A percentile compares a stretch with the other conserved stretches of the same genome.
These are phyloP conservation scores for Cystobasidium sp. DNA, from an alignment of 1,284 basidiomycete species.

Conservation along the genomic window DNA sequence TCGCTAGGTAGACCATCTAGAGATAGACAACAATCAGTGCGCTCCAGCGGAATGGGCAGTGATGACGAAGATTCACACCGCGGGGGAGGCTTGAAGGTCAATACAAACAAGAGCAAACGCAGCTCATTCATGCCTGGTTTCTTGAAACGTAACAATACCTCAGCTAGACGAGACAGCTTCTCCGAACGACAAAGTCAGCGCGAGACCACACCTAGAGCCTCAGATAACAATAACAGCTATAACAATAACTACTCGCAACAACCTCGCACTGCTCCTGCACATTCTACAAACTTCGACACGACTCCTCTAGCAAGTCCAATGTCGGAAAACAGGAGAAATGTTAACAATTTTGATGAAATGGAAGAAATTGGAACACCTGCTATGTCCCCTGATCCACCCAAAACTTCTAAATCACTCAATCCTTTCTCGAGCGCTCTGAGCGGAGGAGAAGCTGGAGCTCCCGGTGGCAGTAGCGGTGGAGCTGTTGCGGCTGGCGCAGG, in stretches of 20 bases:
- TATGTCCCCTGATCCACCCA: slow-evolving; percentile 25
- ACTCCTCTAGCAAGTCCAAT: background rate
- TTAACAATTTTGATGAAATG: slow-evolving; percentile 29
- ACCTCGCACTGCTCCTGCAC: slow-evolving; percentile 25
- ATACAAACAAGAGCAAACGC: slow-evolving; percentile 29
- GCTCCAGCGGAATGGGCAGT: slow-evolving; percentile 17
- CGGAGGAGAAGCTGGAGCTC: background rate
- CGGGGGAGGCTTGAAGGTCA: slow-evolving; percentile 10
- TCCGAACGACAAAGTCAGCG: slow-evolving; percentile 11
- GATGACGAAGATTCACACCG: slow-evolving; percentile 22
- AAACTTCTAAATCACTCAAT: slow-evolving; percentile 14
- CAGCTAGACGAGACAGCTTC: slow-evolving; percentile 25
- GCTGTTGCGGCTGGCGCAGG: background rate
- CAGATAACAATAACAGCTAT: background rate
- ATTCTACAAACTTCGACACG: background rate
- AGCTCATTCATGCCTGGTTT: slow-evolving; percentile 38
- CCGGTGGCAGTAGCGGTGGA: background rate
- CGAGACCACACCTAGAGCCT: slow-evolving; percentile 9
- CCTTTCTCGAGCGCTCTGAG: slow-evolving; percentile 30
- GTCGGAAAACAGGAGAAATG: background rate
- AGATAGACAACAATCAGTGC: slow-evolving; percentile 30
- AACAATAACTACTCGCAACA: background rate
- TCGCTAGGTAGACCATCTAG: slow-evolving; percentile 23
- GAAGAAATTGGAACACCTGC: slow-evolving; percentile 22
- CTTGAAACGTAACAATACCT: slow-evolving; percentile 33